Base-by-base conservation (phyloP, 495 filamentous ascomycete genomes). In the Pyrenopolyporus hunteri region DNA sequence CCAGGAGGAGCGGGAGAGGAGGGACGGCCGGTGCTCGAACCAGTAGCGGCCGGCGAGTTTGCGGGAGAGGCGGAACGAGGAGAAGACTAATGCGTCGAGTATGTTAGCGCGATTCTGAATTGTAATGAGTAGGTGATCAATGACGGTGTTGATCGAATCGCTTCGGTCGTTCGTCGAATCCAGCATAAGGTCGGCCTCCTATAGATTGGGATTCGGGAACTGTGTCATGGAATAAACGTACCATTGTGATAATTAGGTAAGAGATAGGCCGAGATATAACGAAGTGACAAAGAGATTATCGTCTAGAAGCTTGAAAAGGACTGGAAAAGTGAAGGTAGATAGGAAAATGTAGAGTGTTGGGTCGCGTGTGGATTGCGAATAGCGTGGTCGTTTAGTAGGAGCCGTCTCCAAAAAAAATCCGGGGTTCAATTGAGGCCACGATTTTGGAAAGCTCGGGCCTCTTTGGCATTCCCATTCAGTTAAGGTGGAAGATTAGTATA, bases 1-100 rank as follows among this genome's bases (percentile, higher is more conserved):
- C 94, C 94, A n/a, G 94, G 94, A 45, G 90, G 86, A 59, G 89
- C 84, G 32, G 94, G 94, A 44, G 93, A 97, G 25, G 89, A 86
- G 32, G 90, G 87, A 56, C 93, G 90, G 64, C 81, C 85, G 67
- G 83, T 84, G 67, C 85, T 85, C 51, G 84, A 80, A 72, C 83
- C 88, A 54, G 85, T 80, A 32, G 82, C 70, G 64, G 78, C 79
- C 14, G 74, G 59, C 47, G 72, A 66, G 44, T 72, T 66, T 56
- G 77, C 73, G 48, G 89, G 89, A 58, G 89, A 89, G 39, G 80
- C 78, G 45, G 90, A 76, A 63, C 87, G 85, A 63, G 91, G 89
- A 57, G 92, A 92, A 74, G 89, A 90, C 87, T 90, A 66, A 58
- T 8, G 13, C 13, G 16, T 55, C 19, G 57, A 39, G 16, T 9